Conservation (phyloP, 768 basidiomycete species). For the Tricholoma sp. region DNA sequence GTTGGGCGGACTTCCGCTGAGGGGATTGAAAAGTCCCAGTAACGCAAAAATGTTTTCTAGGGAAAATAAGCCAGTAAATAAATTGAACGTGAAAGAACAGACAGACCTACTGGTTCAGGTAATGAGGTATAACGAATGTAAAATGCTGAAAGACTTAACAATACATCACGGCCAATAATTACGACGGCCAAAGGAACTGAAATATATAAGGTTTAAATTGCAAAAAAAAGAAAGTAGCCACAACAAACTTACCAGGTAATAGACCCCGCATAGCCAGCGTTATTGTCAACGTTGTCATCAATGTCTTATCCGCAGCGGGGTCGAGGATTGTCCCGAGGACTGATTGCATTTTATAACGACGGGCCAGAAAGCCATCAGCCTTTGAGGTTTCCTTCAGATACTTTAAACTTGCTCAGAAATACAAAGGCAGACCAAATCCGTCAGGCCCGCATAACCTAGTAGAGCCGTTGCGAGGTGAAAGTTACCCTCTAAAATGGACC, state of each 20-base stretch:
- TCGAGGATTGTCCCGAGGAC: slow-evolving; percentile 96
- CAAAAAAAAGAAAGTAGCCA: neutral
- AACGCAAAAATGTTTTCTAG: slow-evolving; percentile 89
- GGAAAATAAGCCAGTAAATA: neutral
- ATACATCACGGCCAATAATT: slow-evolving; percentile 85
- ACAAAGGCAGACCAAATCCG: slow-evolving; percentile 69
- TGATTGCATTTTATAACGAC: slow-evolving; percentile 79
- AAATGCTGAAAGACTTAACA: slow-evolving; percentile 84
- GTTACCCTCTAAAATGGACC: slow-evolving; percentile 78
- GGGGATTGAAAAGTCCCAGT: slow-evolving; percentile 95
- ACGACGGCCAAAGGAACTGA: slow-evolving; percentile 81
- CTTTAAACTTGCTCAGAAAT: slow-evolving; percentile 5
- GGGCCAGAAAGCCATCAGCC: slow-evolving; percentile 90
- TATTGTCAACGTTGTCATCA: slow-evolving; percentile 92
- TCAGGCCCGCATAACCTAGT: slow-evolving; percentile 87
- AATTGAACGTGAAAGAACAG: neutral
- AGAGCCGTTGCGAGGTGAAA: slow-evolving; percentile 78
- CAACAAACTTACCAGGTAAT: slow-evolving; percentile 64
- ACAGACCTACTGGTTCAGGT: slow-evolving; percentile 68
- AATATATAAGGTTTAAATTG: slow-evolving; percentile 2
- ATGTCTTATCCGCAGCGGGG: slow-evolving; percentile 92
- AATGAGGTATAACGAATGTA: slow-evolving; percentile 90
- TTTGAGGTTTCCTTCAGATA: slow-evolving; percentile 26
- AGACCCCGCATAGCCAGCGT: slow-evolving; percentile 80
- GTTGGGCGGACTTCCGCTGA: slow-evolving; percentile 95